phyloP scores from a whole-genome alignment of 2,329 filamentous ascomycete species.

The Monosporascus sp. region DNA sequence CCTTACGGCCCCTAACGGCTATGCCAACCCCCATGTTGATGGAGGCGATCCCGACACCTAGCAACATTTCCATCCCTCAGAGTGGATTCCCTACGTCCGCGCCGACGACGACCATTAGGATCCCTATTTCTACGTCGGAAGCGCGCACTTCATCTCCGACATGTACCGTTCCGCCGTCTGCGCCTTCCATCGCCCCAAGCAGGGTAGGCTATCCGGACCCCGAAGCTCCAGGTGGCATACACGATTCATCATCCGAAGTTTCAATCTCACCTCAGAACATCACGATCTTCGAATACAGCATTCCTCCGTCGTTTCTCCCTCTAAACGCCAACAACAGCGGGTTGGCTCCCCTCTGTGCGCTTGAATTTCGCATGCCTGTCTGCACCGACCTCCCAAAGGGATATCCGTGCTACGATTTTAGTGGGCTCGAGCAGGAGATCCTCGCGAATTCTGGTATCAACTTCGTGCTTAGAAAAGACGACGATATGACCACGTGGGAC shows the following conservation, averaged over 20 bases:
- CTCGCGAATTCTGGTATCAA: slow-evolving; percentile 23
- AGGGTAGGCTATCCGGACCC: slow-evolving; percentile 14
- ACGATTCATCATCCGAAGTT: slow-evolving; percentile 12
- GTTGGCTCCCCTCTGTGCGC: slow-evolving; percentile 17
- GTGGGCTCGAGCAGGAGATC: slow-evolving; percentile 25
- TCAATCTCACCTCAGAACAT: slow-evolving; percentile 17
- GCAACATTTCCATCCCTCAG: neutral
- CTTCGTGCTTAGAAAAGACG: slow-evolving; percentile 16
- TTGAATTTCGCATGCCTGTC: slow-evolving; percentile 28
- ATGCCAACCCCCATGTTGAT: neutral
- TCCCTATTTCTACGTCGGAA: neutral
- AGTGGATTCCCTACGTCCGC: neutral
- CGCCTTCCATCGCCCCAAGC: slow-evolving; percentile 22
- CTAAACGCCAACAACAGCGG: neutral
- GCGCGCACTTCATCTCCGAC: slow-evolving; percentile 3
- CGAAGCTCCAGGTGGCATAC: slow-evolving; percentile 7
- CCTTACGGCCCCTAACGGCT: neutral
- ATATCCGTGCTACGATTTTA: slow-evolving; percentile 28
- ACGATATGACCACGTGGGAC: slow-evolving; percentile 19
- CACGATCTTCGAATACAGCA: slow-evolving; percentile 20
- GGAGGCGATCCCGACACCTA: neutral
- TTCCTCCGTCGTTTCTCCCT: slow-evolving; percentile 16
- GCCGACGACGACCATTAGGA: neutral
- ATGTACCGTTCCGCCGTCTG: slow-evolving; percentile 17
- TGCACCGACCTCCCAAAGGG: slow-evolving; percentile 22